phyloP scores from a whole-genome alignment of 176 grass and related monocot species.

The Ananas comosus region DNA sequence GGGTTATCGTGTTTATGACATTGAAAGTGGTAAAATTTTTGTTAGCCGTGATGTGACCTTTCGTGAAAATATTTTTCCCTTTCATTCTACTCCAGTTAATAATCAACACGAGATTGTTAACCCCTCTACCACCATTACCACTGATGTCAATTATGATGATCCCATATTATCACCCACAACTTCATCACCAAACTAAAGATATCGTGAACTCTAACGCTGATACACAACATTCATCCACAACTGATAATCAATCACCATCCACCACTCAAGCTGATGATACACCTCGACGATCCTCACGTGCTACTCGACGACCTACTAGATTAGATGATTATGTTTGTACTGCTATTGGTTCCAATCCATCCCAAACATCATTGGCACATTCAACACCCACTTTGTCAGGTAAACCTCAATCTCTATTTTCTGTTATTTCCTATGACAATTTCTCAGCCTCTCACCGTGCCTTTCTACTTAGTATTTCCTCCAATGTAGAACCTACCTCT shows the following conservation, averaged over 20 bases:
- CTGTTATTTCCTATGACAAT: not conserved
- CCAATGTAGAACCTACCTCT: too few relatives aligned
- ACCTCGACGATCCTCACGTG: too few relatives aligned
- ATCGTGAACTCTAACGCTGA: too few relatives aligned
- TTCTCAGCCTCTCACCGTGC: not conserved
- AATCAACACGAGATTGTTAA: not conserved
- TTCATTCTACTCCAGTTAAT: not conserved
- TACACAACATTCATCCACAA: too few relatives aligned
- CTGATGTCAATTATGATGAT: too few relatives aligned
- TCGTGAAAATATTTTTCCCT: not conserved
- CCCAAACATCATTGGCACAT: not conserved
- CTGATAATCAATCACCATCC: too few relatives aligned
- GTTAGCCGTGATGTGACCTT: not conserved
- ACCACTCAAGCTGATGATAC: too few relatives aligned
- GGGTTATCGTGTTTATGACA: constrained; percentile 2
- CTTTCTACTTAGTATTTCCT: not conserved
- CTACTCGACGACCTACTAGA: too few relatives aligned
- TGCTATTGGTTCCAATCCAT: not conserved
- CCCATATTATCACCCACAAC: too few relatives aligned
- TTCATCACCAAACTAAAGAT: too few relatives aligned
- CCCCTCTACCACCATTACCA: too few relatives aligned
- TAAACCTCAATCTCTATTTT: not conserved
- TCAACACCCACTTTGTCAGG: not conserved
- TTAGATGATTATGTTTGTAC: not conserved
- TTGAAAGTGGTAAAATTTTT: not conserved